Conservation (phyloP, 2,329 filamentous ascomycete genomes). For the Clarireedia hainanense region DNA sequence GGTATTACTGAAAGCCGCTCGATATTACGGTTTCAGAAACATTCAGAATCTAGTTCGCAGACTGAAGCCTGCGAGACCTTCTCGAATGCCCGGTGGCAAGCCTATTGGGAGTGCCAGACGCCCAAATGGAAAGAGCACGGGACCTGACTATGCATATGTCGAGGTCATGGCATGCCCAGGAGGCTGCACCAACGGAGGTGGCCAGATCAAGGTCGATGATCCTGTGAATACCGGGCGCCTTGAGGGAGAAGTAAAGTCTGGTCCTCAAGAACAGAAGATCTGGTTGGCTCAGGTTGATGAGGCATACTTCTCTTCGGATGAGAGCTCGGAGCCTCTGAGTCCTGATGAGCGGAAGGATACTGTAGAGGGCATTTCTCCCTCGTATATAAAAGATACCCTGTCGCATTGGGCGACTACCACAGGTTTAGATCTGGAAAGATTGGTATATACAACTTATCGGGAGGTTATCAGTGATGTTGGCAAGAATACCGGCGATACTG, state of each 20-base stretch:
- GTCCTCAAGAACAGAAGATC: constrained; percentile 73
- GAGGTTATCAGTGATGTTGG: constrained; percentile 94
- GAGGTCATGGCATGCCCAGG: constrained; percentile 99
- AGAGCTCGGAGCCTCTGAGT: constrained; percentile 31
- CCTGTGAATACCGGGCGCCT: constrained; percentile 48
- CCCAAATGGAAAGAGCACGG: constrained; percentile 39
- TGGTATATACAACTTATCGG: constrained; percentile 81
- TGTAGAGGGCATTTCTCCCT: constrained; percentile 59
- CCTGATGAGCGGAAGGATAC: constrained; percentile 31
- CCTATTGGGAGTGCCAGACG: constrained; percentile 48
- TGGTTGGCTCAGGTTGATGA: constrained; percentile 81
- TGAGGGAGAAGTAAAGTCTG: constrained; percentile 46
- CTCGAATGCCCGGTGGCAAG: constrained; percentile 71
- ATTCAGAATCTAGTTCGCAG: constrained; percentile 96
- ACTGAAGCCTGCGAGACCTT: constrained; percentile 71
- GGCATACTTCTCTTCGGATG: constrained; percentile 76
- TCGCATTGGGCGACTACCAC: constrained; percentile 69
- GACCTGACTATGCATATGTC: constrained; percentile 76
- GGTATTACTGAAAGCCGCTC: constrained; percentile 67
- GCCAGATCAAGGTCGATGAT: constrained; percentile 88
- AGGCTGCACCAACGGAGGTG: constrained; percentile 96
- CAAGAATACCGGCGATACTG: constrained; percentile 63
- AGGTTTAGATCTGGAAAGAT: constrained; percentile 59
- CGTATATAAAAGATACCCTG: constrained; percentile 60
- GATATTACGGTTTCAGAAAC: constrained; percentile 96